Evolutionary conservation across 176 grass and related monocot genomes (phyloP).

Genomic region (Triticum aestivum): IWGSC_CS_RefSeq_v2.1 NC_057808.1:379300049-379300548

Average conservation of each 20-base stretch:
- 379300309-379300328: conserved; percentile 55
- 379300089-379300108: neutral
- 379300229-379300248: conserved; percentile 44
- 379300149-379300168: conserved; percentile 56
- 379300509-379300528: conserved; percentile 98
- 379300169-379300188: conserved; percentile 31
- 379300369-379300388: conserved; percentile 36
- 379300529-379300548: conserved; percentile 99
- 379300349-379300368: conserved; percentile 71
- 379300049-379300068: neutral
- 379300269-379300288: conserved; percentile 34
- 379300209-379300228: conserved; percentile 24
- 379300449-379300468: neutral
- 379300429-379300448: neutral
- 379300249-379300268: conserved; percentile 53
- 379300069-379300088: neutral
- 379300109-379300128: conserved; percentile 29
- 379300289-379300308: conserved; percentile 24
- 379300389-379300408: neutral
- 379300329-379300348: conserved; percentile 64
- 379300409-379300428: neutral
- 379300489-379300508: conserved; percentile 69
- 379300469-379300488: neutral
- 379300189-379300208: conserved; percentile 42
- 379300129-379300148: conserved; percentile 63